Evolutionary conservation across 1,284 basidiomycete species (phyloP), one percentile per base, ranked within the genome.

Genomic region (Ustilago loliicola): DNA sequence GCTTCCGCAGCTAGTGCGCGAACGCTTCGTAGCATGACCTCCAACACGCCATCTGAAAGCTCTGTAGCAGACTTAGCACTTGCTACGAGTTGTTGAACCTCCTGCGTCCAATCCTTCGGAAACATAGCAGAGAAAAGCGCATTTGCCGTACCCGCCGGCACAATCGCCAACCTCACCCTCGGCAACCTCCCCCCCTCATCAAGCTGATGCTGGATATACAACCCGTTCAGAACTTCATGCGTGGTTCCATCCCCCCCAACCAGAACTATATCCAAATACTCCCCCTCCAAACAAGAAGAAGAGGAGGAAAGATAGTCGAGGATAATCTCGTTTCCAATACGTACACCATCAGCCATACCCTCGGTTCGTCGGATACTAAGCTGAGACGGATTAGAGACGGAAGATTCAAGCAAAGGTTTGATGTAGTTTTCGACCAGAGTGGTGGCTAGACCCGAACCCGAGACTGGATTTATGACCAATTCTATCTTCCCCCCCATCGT

Each of bases 141-240:
- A 83, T 98, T 98, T 21, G 94, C 95, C n/a, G 95, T 98, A 11
- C 96, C 96, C 48, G 91, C 91, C 3, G 95, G 95, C 17, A 90
- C 84, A 7, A 89, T 71, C 2, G 88, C 80, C 2, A 89, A 40
- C 25, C 82, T 63, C 19, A 82, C 30, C 9, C 48, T 36, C 15
- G 78, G 68, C 25, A 51, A 56, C 29, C 30, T 11, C 8, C 2
- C 19, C 27, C 15, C n/a, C 40, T 32, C 19, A 40, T 45, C 25
- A 17, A 34, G 45, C n/a, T 6, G 2, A n/a, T 55, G 51, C 0
- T 13, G 3, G 21, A 45, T 38, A 25, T 52, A 72, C 5, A 83
- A 52, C 10, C 85, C 85, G 21, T 86, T 83, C 17, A 87, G 52
- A 11, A 87, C 27, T 47, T 87, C 86, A 59, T 83, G 79, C n/a